Evolutionary conservation across 805 yeast genomes (phyloP), one percentile per base, ranked within the genome.

Genomic region (Ogataea paradorogensis): DNA sequence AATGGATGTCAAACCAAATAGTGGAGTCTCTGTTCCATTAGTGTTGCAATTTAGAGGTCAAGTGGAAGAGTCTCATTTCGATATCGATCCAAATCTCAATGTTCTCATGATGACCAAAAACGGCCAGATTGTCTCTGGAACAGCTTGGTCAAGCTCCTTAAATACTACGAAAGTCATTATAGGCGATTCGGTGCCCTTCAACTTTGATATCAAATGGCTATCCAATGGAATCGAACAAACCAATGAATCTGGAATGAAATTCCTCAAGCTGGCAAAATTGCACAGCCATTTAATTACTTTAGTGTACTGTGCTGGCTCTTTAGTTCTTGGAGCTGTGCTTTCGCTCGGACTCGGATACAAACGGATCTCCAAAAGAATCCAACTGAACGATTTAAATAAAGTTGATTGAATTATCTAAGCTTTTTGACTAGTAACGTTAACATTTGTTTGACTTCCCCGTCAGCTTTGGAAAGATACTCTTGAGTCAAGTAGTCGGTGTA

Each of bases 31-130:
- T 25, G 63, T 82, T 9, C 90, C 91, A 5, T 59, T 83, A 40
- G 72, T 78, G 6, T 69, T 84, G 56, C 76, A 77, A 50, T 63
- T 84, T 39, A 70, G 88, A 48, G 91, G 91, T 4, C 74, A 73
- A 44, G 71, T 82, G 27, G 78, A 78, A 49, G 80, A 79, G 31
- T 71, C 81, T 28, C 90, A 84, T 61, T 62, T 84, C 43, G 89
- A 84, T 50, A 61, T 83, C 33, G 89, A 84, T 53, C 64, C 75
- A 7, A 57, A 67, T 23, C 33, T 83, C 53, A 82, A 81, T 51
- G 64, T 81, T 11, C 43, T 81, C 2, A 58, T 79, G 40, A 59
- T 70, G 24, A 62, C 62, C 13, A 48, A 47, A 23, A 30, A 46
- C 6, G 46, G 50, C 18, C 50, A 76, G 5, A 61, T 81, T 9